A percentile compares a stretch with the other conserved stretches of the same genome.
Conservation (phyloP, 139 green algal species). For the Chlamydomonas schloesseri region DNA sequence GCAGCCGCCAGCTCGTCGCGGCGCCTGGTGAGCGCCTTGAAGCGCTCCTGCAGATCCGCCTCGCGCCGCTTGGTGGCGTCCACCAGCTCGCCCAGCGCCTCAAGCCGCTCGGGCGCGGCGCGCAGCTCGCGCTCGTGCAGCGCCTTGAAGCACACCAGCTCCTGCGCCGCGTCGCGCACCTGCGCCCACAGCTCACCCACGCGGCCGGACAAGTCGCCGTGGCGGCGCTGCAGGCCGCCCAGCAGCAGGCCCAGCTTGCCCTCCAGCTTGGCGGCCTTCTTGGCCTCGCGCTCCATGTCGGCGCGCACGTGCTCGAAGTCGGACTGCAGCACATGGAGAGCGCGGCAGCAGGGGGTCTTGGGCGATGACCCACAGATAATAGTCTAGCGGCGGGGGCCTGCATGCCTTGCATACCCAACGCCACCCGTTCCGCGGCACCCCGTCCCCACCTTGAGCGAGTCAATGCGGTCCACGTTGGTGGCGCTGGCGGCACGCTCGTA, state of each 20-base stretch:
- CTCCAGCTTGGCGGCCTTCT: conserved; percentile 83
- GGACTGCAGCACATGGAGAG: conserved; percentile 50
- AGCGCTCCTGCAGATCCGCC: conserved; percentile 75
- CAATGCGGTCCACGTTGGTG: conserved; percentile 68
- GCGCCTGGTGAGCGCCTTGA: conserved; percentile 39
- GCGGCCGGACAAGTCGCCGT: conserved; percentile 53
- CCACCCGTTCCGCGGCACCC: not conserved
- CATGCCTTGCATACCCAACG: too few relatives aligned
- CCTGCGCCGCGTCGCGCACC: conserved; percentile 50
- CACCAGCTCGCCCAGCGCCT: conserved; percentile 64
- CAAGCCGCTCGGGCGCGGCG: conserved; percentile 68
- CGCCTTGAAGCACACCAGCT: conserved; percentile 68
- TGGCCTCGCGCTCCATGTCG: conserved; percentile 86
- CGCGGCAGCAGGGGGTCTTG: not conserved
- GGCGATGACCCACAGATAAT: not conserved
- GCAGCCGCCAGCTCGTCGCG: conserved; percentile 43
- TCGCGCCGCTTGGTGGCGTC: conserved; percentile 68
- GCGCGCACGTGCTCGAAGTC: conserved; percentile 70
- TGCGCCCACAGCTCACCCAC: conserved; percentile 56
- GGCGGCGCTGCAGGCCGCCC: conserved; percentile 55
- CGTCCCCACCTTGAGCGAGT: conserved; percentile 61
- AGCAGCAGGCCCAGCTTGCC: conserved; percentile 64
- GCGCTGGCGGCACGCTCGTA: conserved; percentile 68
- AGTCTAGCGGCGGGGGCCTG: too few relatives aligned
- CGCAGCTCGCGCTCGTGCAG: conserved; percentile 78